Conservation (phyloP, 2,329 filamentous ascomycete species). For the Pseudonectria buxi region DNA sequence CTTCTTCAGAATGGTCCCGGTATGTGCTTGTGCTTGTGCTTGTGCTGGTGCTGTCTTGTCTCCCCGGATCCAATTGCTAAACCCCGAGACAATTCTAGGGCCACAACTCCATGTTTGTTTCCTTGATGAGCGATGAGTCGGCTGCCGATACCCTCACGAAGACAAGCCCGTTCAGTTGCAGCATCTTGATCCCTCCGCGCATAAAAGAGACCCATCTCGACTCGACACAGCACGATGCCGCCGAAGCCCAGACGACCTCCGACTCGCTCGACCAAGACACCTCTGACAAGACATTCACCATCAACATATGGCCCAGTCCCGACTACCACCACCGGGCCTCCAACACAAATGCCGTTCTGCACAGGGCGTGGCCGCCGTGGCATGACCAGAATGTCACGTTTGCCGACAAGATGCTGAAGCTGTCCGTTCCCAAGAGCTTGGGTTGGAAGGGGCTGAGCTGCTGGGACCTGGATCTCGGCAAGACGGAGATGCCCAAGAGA, state of each 20-base stretch:
- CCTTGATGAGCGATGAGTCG: conserved; percentile 35
- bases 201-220: conserved; percentile 18
- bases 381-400: conserved; percentile 28
- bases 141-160: conserved; percentile 34
- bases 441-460: conserved; percentile 34
- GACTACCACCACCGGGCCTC: conserved; percentile 34
- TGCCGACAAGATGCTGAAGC: conserved; percentile 30
- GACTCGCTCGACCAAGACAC: conserved; percentile 1
- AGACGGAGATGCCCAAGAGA: background rate
- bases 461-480: conserved; percentile 31
- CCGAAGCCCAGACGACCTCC: background rate
- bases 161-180: conserved; percentile 42
- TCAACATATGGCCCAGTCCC: conserved; percentile 34
- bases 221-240: background rate
- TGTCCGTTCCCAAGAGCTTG: conserved; percentile 33
- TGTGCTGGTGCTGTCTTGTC: background rate
- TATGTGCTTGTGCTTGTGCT: conserved; percentile 3
- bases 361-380: conserved; percentile 36
- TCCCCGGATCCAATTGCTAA: background rate
- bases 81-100: conserved; percentile 27
- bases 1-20: conserved; percentile 37
- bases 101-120: conserved; percentile 43
- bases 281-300: conserved; percentile 30
- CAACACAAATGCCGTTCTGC: conserved; percentile 30
- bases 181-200: conserved; percentile 25